Percentiles rank a stretch among this genome's conserved stretches.
These are phyloP conservation scores for Pseudopithomyces chartarum DNA, from an alignment of 2,329 filamentous ascomycete species.

Conservation along the genomic window DNA sequence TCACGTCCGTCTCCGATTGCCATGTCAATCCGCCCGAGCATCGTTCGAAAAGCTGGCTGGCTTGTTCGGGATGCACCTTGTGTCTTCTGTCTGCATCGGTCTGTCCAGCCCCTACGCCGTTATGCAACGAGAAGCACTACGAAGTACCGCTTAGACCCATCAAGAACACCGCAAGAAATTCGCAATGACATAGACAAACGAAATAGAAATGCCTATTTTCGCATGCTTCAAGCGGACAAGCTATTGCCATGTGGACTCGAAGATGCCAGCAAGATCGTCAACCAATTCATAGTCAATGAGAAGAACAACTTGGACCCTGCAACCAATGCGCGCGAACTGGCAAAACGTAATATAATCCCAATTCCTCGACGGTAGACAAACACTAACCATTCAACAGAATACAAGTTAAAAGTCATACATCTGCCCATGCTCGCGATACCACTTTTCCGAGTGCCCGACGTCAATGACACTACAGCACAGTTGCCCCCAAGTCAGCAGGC, in stretches of 20 bases:
- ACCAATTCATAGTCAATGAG: conserved; percentile 26
- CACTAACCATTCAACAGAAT: conserved; percentile 25
- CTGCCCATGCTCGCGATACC: conserved; percentile 32
- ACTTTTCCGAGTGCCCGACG: conserved; percentile 30
- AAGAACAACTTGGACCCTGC: conserved; percentile 24
- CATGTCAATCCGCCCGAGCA: conserved; percentile 27
- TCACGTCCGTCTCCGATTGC: not conserved
- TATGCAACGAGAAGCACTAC: conserved; percentile 7
- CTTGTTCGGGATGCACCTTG: conserved; percentile 18
- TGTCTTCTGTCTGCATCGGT: conserved; percentile 24
- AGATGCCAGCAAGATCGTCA: conserved; percentile 29
- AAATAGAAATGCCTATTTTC: conserved; percentile 25
- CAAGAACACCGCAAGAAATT: conserved; percentile 13
- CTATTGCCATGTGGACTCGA: conserved; percentile 20
- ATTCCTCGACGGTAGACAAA: not conserved
- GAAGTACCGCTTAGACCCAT: not conserved
- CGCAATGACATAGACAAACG: conserved; percentile 29
- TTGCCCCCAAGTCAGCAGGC: conserved; percentile 33
- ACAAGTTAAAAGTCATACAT: conserved; percentile 26
- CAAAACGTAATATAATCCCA: conserved; percentile 26
- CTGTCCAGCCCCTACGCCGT: conserved; percentile 2
- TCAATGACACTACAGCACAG: conserved; percentile 21
- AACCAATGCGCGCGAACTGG: conserved; percentile 20
- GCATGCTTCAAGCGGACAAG: conserved; percentile 20
- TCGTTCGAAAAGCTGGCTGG: conserved; percentile 13